Evolutionary conservation across 768 basidiomycete species (phyloP).

Genomic region (Tulasnella sp.): DNA sequence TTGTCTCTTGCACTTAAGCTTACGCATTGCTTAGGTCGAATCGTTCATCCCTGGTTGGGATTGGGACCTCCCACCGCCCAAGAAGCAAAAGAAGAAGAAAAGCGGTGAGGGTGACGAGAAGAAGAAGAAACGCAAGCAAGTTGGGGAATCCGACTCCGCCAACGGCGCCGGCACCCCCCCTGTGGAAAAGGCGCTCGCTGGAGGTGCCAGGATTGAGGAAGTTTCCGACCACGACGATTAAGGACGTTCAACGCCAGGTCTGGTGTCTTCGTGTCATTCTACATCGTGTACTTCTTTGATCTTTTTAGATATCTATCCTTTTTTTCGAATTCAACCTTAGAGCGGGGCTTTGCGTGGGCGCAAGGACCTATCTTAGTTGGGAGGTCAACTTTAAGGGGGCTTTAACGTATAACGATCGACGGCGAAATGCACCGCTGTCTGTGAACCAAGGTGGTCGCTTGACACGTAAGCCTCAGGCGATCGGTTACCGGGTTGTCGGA

Average conservation of each 20-base stretch:
- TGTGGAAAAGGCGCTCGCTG: background rate
- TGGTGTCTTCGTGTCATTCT: background rate
- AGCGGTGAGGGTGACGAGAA: slow-evolving; percentile 22
- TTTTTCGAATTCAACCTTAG: background rate
- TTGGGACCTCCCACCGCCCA: slow-evolving; percentile 82
- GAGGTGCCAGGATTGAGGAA: slow-evolving; percentile 1
- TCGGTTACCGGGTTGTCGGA: too few relatives aligned
- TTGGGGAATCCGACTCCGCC: slow-evolving; percentile 12
- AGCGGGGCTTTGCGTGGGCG: background rate
- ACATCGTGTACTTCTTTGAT: slow-evolving; percentile 2
- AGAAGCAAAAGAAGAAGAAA: slow-evolving; percentile 55
- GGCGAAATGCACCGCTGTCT: background rate
- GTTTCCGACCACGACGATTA: slow-evolving; percentile 16
- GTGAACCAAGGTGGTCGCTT: background rate
- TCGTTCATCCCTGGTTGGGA: slow-evolving; percentile 97
- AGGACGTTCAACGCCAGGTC: background rate
- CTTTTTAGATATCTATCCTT: background rate
- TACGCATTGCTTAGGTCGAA: slow-evolving; percentile 60
- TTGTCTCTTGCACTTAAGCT: background rate
- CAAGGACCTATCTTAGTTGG: background rate
- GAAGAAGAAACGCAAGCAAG: slow-evolving; percentile 18
- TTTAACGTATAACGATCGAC: background rate
- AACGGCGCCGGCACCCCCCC: slow-evolving; percentile 16
- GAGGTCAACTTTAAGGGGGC: background rate
- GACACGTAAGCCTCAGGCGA: background rate